A percentile compares a stretch with the other conserved stretches of the same genome.
Evolutionary conservation across 75 land plant genomes (phyloP).

Genomic region (Pinus albicaulis): DNA sequence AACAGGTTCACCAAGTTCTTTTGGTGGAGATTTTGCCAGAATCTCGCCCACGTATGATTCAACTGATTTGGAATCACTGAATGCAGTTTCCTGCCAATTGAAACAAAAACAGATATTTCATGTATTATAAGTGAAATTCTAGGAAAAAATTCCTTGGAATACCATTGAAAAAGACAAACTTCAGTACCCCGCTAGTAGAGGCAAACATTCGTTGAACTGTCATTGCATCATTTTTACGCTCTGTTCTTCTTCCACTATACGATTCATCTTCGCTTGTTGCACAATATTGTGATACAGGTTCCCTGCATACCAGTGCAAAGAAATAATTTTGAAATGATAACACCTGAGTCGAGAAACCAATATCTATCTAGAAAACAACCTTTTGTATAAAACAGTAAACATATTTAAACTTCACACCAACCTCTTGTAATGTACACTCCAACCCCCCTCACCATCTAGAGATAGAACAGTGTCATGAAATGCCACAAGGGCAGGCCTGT

Average conservation of each 20-base stretch:
- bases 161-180: conserved; percentile 1
- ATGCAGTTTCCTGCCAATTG: conserved; percentile 29
- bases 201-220: conserved; percentile 74
- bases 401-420: conserved; percentile 12
- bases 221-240: conserved; percentile 77
- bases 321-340: not conserved
- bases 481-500: conserved; percentile 97
- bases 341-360: not conserved
- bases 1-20: conserved; percentile 20
- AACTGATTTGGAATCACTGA: conserved; percentile 34
- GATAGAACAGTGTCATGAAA: conserved; percentile 98
- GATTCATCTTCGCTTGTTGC: not conserved
- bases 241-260: conserved; percentile 30
- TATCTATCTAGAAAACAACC: not conserved
- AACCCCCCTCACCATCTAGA: conserved; percentile 99
- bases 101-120: not conserved
- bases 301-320: not conserved
- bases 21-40: conserved; percentile 66
- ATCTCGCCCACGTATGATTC: conserved; percentile 63
- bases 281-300: not conserved
- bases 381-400: not conserved
- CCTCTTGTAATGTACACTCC: conserved; percentile 83
- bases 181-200: conserved; percentile 30
- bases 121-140: not conserved
- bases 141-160: not conserved